Conservation (phyloP, 768 basidiomycete species). For the Galerina sulciceps region DNA sequence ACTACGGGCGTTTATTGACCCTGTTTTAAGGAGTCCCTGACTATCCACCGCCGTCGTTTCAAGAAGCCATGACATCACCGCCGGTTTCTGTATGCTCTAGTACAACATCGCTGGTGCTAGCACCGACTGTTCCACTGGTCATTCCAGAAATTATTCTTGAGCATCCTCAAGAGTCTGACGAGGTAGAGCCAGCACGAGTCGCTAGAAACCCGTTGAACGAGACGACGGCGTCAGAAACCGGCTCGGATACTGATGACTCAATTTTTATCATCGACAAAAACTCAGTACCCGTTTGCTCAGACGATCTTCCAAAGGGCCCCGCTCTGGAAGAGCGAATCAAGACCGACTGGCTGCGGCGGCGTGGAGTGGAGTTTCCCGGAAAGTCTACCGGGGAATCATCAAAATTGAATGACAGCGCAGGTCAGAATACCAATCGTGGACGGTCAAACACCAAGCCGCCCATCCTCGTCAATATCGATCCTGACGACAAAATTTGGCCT, state of each 20-base stretch:
- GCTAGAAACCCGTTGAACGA: neutral
- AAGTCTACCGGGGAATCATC: slow-evolving; percentile 16
- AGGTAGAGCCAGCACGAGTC: neutral
- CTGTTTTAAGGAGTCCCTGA: slow-evolving; percentile 44
- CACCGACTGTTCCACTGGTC: slow-evolving; percentile 20
- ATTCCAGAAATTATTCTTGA: slow-evolving; percentile 25
- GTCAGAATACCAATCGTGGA: slow-evolving; percentile 11
- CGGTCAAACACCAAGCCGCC: slow-evolving; percentile 8
- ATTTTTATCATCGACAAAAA: slow-evolving; percentile 59
- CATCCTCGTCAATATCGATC: slow-evolving; percentile 16
- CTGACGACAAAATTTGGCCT: slow-evolving; percentile 7
- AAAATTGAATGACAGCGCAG: slow-evolving; percentile 2
- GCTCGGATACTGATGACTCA: slow-evolving; percentile 53
- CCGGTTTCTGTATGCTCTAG: slow-evolving; percentile 43
- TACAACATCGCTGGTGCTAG: slow-evolving; percentile 39
- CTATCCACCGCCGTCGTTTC: slow-evolving; percentile 78
- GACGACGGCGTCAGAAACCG: slow-evolving; percentile 20
- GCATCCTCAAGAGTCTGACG: slow-evolving; percentile 6
- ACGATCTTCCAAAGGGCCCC: slow-evolving; percentile 44
- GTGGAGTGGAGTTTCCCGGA: slow-evolving; percentile 37
- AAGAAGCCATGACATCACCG: slow-evolving; percentile 63
- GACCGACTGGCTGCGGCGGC: slow-evolving; percentile 35
- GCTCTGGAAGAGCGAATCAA: slow-evolving; percentile 45
- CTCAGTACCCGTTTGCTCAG: slow-evolving; percentile 36
- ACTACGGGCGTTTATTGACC: neutral